Base-by-base conservation (phyloP, 2,329 filamentous ascomycete genomes). In the Exophiala viscosa region DNA sequence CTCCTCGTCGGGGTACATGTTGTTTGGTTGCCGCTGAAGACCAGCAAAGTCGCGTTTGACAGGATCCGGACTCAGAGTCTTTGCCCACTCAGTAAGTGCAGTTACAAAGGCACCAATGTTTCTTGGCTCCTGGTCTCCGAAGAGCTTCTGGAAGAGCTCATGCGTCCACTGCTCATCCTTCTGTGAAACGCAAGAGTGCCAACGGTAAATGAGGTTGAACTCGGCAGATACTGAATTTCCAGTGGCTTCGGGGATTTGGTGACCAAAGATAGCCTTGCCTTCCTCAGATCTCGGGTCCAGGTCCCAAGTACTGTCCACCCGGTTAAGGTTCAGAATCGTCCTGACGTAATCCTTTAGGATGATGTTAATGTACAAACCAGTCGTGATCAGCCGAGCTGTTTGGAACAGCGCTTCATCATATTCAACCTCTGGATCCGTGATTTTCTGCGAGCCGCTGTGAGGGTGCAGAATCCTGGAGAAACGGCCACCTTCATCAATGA, bases 151-250 rank as follows among this genome's bases (percentile, higher is more conserved):
- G 62, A 81, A 80, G 58, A 78, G 71, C 11, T 77, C 70, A 41
- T 84, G 75, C 14, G 80, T 81, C 82, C 82, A 87, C 36, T 74
- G 71, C 62, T 85, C 81, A 56, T 86, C 84, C 17, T 76, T 75
- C 57, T 77, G 71, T 3, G 79, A 83, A 45, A 85, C 78, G 38
- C 76, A 78, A 1, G 78, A 80, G 66, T 87, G 83, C 75, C 82
- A 87, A 20, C 83, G 74, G 62, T 87, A 87, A 1, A 86, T 72
- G 23, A 86, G 70, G 54, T 86, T 86, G 69, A 87, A 87, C 65
- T 87, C 83, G 2, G 81, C 83, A 38, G 79, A 83, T 41, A 86
- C 82, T 60, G 86, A 82, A 61, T 87, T 87, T 10, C 84, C 83
- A 2, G 81, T 74, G 1, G 81, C 84, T 41, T 80, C 72, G 0